Conservation (phyloP, 495 filamentous ascomycete genomes). For the Penicillium paxilli region DNA sequence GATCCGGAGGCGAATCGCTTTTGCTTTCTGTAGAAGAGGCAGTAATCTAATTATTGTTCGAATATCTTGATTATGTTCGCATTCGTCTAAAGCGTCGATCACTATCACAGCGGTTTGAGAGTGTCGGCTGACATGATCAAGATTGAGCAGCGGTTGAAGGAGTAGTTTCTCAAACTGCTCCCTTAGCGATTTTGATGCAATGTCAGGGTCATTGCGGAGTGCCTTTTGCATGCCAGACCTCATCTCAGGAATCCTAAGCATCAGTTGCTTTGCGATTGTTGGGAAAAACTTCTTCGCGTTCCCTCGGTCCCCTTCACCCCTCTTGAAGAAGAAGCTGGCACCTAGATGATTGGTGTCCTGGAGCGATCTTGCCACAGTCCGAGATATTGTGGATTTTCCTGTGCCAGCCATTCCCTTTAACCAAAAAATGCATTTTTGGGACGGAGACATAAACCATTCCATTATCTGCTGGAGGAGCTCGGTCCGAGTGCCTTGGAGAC, state of each 20-base stretch:
- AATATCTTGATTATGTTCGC: conserved; percentile 40
- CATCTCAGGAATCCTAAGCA: conserved; percentile 25
- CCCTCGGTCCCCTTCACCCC: conserved; percentile 42
- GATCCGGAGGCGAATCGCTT: conserved; percentile 17
- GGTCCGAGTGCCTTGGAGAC: conserved; percentile 32
- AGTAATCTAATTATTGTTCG: conserved; percentile 38
- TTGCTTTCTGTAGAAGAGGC: conserved; percentile 12
- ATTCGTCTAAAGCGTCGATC: conserved; percentile 57
- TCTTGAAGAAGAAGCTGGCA: conserved; percentile 55
- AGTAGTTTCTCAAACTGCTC: conserved; percentile 54
- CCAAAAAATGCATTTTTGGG: conserved; percentile 39
- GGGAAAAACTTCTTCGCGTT: conserved; percentile 43
- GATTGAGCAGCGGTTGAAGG: conserved; percentile 32
- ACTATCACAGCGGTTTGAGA: conserved; percentile 33
- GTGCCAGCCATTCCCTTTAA: conserved; percentile 44
- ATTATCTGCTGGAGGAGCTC: conserved; percentile 30
- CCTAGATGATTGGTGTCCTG: conserved; percentile 17
- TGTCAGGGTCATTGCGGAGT: conserved; percentile 34
- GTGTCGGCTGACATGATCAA: not conserved
- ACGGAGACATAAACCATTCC: conserved; percentile 26
- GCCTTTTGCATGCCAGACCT: conserved; percentile 30
- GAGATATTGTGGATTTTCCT: conserved; percentile 45
- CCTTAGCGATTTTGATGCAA: conserved; percentile 34
- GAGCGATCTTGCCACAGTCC: conserved; percentile 25
- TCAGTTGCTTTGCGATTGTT: conserved; percentile 45